Conservation (phyloP, 2,329 filamentous ascomycete genomes). For the Aspergillus floridensis region DNA sequence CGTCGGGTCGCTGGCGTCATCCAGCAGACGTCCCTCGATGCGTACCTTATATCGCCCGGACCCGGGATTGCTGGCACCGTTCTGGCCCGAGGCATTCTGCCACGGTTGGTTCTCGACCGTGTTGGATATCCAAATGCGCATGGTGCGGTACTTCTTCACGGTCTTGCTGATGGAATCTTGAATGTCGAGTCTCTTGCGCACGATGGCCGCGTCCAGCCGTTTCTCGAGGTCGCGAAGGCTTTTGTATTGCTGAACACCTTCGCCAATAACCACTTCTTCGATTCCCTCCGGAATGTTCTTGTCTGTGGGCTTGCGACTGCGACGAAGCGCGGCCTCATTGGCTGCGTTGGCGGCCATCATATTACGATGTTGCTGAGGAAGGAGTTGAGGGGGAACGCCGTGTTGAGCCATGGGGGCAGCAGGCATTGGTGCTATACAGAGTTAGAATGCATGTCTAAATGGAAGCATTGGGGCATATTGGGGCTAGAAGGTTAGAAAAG, state of each 20-base stretch:
- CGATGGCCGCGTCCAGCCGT: constrained; percentile 85
- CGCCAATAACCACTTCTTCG: constrained; percentile 76
- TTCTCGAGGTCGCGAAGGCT: constrained; percentile 83
- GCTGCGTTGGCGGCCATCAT: constrained; percentile 29
- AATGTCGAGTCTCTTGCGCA: constrained; percentile 88
- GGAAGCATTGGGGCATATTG: neutral
- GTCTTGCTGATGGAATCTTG: constrained; percentile 75
- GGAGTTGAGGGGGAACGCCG: constrained; percentile 38
- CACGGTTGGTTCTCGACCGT: constrained; percentile 91
- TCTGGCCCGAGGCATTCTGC: constrained; percentile 83
- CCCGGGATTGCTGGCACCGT: constrained; percentile 32
- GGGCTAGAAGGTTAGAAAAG: constrained; percentile 4
- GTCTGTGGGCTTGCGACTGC: constrained; percentile 87
- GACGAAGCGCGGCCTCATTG: constrained; percentile 62
- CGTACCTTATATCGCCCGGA: constrained; percentile 71
- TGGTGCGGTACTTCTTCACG: constrained; percentile 74
- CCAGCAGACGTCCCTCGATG: constrained; percentile 82
- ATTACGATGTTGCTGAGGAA: constrained; percentile 35
- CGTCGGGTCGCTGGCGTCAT: constrained; percentile 60
- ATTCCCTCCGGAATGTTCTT: constrained; percentile 90
- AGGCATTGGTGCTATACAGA: constrained; percentile 29
- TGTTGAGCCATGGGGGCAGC: constrained; percentile 38
- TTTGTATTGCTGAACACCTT: constrained; percentile 78
- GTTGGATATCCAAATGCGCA: constrained; percentile 94
- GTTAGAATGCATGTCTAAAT: constrained; percentile 10